Conservation (phyloP, 495 filamentous ascomycete genomes). For the Jackrogersella multiformis region DNA sequence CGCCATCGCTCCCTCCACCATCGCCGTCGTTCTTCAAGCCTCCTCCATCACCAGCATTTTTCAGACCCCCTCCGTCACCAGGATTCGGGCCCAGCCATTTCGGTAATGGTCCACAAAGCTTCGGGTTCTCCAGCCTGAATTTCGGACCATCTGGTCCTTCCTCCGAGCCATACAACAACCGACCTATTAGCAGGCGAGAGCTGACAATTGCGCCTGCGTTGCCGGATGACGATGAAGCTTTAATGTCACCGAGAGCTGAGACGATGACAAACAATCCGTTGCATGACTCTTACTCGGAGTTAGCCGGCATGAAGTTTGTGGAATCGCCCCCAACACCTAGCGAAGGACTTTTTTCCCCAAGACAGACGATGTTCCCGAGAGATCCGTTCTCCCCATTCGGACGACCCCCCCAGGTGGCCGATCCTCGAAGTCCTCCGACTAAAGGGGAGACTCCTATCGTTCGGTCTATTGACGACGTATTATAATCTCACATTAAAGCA, state of each 20-base stretch:
- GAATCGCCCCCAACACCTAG: conserved; percentile 57
- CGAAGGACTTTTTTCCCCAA: conserved; percentile 60
- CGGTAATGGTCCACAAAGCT: conserved; percentile 36
- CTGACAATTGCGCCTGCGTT: conserved; percentile 44
- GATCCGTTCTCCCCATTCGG: conserved; percentile 59
- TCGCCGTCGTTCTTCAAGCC: conserved; percentile 47
- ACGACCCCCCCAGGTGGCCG: conserved; percentile 56
- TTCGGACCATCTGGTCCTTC: conserved; percentile 31
- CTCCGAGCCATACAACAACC: conserved; percentile 33
- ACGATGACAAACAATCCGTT: conserved; percentile 65
- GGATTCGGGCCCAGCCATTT: conserved; percentile 53
- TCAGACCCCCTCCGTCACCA: conserved; percentile 45
- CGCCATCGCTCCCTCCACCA: conserved; percentile 38
- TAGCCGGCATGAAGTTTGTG: conserved; percentile 57
- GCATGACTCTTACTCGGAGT: conserved; percentile 49
- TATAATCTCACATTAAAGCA: conserved; percentile 43
- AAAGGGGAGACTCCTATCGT: conserved; percentile 72
- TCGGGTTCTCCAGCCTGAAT: conserved; percentile 49
- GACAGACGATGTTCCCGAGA: conserved; percentile 60
- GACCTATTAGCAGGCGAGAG: conserved; percentile 34
- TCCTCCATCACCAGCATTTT: conserved; percentile 41
- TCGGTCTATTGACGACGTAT: conserved; percentile 68
- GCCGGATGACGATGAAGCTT: conserved; percentile 51
- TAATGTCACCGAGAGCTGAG: conserved; percentile 62
- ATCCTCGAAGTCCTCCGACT: conserved; percentile 72